Conservation (phyloP, 192 early-diverging fungal species). For the Dissophora ornata region DNA sequence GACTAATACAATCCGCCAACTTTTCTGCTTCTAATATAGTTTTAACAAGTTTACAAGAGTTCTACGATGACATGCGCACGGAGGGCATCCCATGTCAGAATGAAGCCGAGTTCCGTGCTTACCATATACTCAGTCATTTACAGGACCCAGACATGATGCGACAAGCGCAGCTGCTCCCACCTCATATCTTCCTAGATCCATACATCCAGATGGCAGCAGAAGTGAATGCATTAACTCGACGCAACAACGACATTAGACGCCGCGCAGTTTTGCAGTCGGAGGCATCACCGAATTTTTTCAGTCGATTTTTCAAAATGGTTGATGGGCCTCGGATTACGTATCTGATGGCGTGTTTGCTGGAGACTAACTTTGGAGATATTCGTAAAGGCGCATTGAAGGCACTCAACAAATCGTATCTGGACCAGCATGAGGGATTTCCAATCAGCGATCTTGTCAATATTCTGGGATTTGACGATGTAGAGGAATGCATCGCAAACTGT, state of each 20-base stretch:
- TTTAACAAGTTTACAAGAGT: slow-evolving; percentile 85
- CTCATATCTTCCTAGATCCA: slow-evolving; percentile 65
- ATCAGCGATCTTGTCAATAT: slow-evolving; percentile 35
- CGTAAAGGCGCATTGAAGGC: slow-evolving; percentile 79
- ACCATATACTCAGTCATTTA: slow-evolving; percentile 82
- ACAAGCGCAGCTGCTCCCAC: slow-evolving; percentile 68
- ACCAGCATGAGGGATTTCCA: slow-evolving; percentile 20
- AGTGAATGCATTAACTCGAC: slow-evolving; percentile 70
- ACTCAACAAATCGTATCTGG: slow-evolving; percentile 74
- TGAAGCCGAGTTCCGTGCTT: slow-evolving; percentile 92
- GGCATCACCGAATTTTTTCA: slow-evolving; percentile 71
- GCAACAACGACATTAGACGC: slow-evolving; percentile 59
- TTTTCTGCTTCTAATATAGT: too few species aligned
- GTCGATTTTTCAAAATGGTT: slow-evolving; percentile 80
- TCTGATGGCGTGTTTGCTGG: slow-evolving; percentile 81
- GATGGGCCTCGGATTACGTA: slow-evolving; percentile 69
- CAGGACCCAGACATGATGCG: slow-evolving; percentile 79
- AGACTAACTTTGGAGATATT: slow-evolving; percentile 79
- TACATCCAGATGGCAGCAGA: slow-evolving; percentile 77
- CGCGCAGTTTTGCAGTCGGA: slow-evolving; percentile 63
- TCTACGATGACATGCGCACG: slow-evolving; percentile 81
- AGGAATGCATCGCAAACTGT: slow-evolving; percentile 54
- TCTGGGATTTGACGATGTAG: slow-evolving; percentile 49
- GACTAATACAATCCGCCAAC: too few species aligned
- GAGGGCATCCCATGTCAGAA: slow-evolving; percentile 69